phyloP scores from a whole-genome alignment of 257 asterid species.

The Paraleonurus japonicus region DNA sequence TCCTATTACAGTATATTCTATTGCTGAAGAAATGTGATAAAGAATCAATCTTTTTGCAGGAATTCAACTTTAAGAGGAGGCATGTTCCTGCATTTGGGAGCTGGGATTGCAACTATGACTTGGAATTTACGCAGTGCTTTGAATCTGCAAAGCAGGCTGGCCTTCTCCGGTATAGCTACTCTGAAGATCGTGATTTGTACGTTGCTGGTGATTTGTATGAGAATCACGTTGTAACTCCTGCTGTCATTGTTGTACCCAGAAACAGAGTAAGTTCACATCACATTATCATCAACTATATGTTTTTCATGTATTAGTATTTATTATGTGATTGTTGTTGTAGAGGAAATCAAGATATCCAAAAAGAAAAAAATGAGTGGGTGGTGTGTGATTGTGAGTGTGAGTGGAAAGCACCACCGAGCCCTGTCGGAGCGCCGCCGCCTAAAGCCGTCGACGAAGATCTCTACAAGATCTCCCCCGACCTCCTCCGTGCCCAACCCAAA shows the following conservation, averaged over 20 bases:
- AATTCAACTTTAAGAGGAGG: slow-evolving; percentile 45
- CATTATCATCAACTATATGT: neutral
- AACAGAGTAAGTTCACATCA: slow-evolving; percentile 36
- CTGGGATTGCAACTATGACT: slow-evolving; percentile 67
- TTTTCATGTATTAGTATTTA: too few relatives aligned
- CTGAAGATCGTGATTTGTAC: slow-evolving; percentile 68
- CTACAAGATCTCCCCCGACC: slow-evolving; percentile 74
- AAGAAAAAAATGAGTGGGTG: slow-evolving; percentile 47
- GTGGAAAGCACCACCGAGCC: slow-evolving; percentile 37
- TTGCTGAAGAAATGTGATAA: neutral
- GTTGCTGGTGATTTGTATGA: slow-evolving; percentile 77
- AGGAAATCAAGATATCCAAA: slow-evolving; percentile 30
- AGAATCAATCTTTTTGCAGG: slow-evolving; percentile 21
- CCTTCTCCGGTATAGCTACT: slow-evolving; percentile 48
- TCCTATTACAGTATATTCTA: neutral
- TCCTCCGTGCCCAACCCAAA: slow-evolving; percentile 47
- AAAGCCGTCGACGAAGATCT: slow-evolving; percentile 84
- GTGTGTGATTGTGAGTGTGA: slow-evolving; percentile 51
- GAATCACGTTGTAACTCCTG: slow-evolving; percentile 59
- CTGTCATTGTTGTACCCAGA: slow-evolving; percentile 81
- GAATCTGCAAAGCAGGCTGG: slow-evolving; percentile 62
- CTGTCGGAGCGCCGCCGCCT: slow-evolving; percentile 32
- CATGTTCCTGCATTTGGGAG: slow-evolving; percentile 84
- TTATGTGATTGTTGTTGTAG: slow-evolving; percentile 18
- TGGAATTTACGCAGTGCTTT: slow-evolving; percentile 72